phyloP scores from a whole-genome alignment of 2,329 filamentous ascomycete species.

The Chaetomiaceae sp. region DNA sequence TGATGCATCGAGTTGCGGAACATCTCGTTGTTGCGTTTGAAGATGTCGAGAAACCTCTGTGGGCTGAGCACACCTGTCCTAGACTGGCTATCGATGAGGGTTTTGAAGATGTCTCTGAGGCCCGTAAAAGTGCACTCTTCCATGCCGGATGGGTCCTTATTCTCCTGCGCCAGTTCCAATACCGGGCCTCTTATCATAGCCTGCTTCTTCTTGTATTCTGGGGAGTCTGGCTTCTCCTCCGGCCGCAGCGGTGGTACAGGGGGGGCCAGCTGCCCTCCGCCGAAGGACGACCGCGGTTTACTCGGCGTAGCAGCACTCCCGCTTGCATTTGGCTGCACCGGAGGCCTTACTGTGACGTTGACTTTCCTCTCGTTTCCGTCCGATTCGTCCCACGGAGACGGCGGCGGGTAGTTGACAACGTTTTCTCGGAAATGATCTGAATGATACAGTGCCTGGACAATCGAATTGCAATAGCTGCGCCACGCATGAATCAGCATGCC shows the following conservation, averaged over 20 bases:
- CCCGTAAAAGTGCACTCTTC: conserved; percentile 91
- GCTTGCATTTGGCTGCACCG: conserved; percentile 48
- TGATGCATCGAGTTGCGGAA: conserved; percentile 97
- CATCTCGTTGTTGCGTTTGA: conserved; percentile 94
- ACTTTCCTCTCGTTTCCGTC: conserved; percentile 55
- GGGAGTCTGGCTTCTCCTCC: conserved; percentile 90
- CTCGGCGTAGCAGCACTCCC: conserved; percentile 36
- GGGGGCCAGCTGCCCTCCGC: conserved; percentile 50
- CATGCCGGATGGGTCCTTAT: conserved; percentile 79
- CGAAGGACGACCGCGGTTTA: conserved; percentile 52
- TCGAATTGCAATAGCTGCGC: conserved; percentile 92
- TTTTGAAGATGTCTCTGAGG: conserved; percentile 92
- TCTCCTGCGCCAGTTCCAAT: conserved; percentile 78
- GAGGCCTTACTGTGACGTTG: conserved; percentile 57
- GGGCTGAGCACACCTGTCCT: conserved; percentile 89
- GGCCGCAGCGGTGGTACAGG: conserved; percentile 58
- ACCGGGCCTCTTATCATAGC: conserved; percentile 85
- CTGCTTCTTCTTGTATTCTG: conserved; percentile 97
- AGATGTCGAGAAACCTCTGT: conserved; percentile 86
- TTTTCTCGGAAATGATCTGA: conserved; percentile 90
- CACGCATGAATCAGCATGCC: conserved; percentile 14
- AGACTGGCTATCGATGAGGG: conserved; percentile 73
- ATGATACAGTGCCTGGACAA: conserved; percentile 95
- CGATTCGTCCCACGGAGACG: conserved; percentile 65
- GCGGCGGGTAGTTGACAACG: conserved; percentile 82